Conservation (phyloP, 352 stramenopile genomes). For the Phytophthora litchii region DNA sequence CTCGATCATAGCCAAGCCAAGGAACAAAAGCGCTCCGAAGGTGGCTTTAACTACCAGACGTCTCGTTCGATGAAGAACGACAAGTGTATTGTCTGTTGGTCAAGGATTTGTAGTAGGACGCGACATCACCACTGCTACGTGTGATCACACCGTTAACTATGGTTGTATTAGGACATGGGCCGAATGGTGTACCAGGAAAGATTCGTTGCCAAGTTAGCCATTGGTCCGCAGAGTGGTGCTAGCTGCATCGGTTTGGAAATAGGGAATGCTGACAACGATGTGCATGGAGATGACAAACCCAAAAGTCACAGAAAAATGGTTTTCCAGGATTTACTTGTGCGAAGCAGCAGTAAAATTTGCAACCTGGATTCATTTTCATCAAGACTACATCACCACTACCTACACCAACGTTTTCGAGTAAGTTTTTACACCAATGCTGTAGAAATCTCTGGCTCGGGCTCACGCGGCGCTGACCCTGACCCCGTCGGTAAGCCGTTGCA, state of each 20-base stretch:
- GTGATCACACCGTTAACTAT: constrained; percentile 27
- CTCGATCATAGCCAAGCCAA: constrained; percentile 20
- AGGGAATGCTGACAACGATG: too few relatives aligned
- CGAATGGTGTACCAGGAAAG: constrained; percentile 7
- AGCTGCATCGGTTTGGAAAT: too few relatives aligned
- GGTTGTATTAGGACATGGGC: constrained; percentile 21
- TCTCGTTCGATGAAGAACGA: not conserved
- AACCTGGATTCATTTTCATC: too few relatives aligned
- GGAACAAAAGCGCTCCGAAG: not conserved
- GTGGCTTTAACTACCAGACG: not conserved
- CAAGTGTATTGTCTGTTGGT: constrained; percentile 29
- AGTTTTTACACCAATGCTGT: not conserved
- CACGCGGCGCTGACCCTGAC: not conserved
- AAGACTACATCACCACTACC: too few relatives aligned
- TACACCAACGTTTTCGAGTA: too few relatives aligned
- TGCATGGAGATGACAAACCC: too few relatives aligned
- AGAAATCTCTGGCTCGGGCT: not conserved
- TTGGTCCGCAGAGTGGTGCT: constrained; percentile 12
- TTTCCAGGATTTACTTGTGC: too few relatives aligned
- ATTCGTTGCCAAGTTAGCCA: constrained; percentile 16
- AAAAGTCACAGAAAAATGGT: too few relatives aligned
- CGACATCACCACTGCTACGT: constrained; percentile 1
- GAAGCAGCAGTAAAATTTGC: too few relatives aligned
- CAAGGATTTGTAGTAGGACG: not conserved
- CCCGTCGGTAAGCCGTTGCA: constrained; percentile 7